Evolutionary conservation across 371 early-diverging fungal species (phyloP).

Genomic region (Mortierella sp.): DNA sequence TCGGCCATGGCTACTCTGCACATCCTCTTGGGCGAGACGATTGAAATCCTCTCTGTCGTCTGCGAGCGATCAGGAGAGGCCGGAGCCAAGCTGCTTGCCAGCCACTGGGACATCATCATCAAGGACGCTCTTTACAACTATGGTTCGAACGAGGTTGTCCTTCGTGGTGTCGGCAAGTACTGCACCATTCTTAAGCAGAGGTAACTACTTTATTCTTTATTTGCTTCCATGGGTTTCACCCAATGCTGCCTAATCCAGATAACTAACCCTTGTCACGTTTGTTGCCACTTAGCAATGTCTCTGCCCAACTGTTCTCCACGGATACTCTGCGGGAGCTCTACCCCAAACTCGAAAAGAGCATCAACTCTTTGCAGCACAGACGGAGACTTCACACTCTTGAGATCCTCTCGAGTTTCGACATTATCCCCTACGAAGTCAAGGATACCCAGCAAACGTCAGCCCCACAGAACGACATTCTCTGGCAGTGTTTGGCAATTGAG

Average conservation of each 20-base stretch:
- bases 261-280: background rate
- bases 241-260: too few relatives aligned
- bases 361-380: constrained; percentile 69
- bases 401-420: constrained; percentile 78
- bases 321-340: constrained; percentile 63
- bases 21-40: constrained; percentile 65
- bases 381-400: constrained; percentile 80
- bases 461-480: constrained; percentile 33
- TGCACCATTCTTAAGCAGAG: constrained; percentile 65
- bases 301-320: constrained; percentile 56
- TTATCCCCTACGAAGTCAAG: constrained; percentile 62
- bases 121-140: constrained; percentile 61
- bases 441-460: constrained; percentile 54
- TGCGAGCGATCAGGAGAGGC: constrained; percentile 46
- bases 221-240: background rate
- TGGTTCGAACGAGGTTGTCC: constrained; percentile 69
- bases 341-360: constrained; percentile 68
- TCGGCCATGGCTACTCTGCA: constrained; percentile 69
- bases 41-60: constrained; percentile 65
- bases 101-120: constrained; percentile 59
- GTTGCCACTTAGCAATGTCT: constrained; percentile 44
- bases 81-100: constrained; percentile 32
- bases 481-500: constrained; percentile 66
- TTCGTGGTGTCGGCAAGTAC: constrained; percentile 68
- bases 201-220: constrained; percentile 47